Conservation (phyloP, 805 yeast species). For the Candida pseudofarinosa region DNA sequence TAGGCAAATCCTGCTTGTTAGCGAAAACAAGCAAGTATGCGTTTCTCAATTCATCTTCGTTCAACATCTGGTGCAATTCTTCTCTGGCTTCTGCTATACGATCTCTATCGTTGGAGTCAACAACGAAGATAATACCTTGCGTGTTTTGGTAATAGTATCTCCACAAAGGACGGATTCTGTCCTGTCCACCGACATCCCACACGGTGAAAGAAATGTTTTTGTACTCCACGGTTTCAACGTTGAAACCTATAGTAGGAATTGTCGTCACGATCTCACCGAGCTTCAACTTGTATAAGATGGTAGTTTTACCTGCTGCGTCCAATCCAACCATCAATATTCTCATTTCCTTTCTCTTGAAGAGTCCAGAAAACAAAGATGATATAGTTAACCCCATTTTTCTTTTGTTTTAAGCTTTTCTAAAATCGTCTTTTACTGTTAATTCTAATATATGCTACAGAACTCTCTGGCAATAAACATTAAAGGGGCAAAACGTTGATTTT, state of each 20-base stretch:
- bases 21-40: slow-evolving; percentile 94
- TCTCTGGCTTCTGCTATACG: slow-evolving; percentile 98
- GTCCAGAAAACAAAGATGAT: slow-evolving; percentile 91
- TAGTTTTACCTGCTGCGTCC: slow-evolving; percentile 98
- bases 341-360: slow-evolving; percentile 97
- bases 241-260: slow-evolving; percentile 95
- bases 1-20: slow-evolving; percentile 98
- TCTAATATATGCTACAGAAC: not conserved
- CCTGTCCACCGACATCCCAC: slow-evolving; percentile 99
- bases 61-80: slow-evolving; percentile 96
- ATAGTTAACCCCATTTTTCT: slow-evolving; percentile 82
- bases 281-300: slow-evolving; percentile 90
- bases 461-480: not conserved
- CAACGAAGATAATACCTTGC: slow-evolving; percentile 96
- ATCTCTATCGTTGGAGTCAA: slow-evolving; percentile 96
- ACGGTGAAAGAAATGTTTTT: slow-evolving; percentile 95
- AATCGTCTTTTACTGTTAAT: not conserved
- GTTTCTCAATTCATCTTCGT: slow-evolving; percentile 97
- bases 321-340: slow-evolving; percentile 97
- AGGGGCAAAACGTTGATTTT: slow-evolving; percentile 2
- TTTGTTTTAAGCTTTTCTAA: not conserved
- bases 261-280: slow-evolving; percentile 95
- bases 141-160: slow-evolving; percentile 98
- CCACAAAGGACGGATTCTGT: slow-evolving; percentile 97
- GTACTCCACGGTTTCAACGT: slow-evolving; percentile 96